Base-by-base conservation (phyloP, 1,284 basidiomycete species). In the Hemileia vastatrix region DNA sequence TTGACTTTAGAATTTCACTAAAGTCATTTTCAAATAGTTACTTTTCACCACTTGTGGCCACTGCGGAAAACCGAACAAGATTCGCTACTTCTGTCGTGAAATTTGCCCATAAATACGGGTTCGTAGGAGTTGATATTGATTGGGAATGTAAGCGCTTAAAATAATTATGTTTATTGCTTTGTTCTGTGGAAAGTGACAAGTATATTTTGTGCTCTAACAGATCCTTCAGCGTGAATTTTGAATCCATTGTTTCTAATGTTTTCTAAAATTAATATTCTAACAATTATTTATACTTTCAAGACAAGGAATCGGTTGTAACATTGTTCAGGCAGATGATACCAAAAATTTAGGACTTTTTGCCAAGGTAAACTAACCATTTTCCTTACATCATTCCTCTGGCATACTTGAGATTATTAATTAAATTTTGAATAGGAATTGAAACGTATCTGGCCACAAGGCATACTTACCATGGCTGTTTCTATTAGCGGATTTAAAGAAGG, bases 111-210 rank as follows among this genome's bases (percentile, higher is more conserved):
- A 62, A 62, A 36, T 62, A 62, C 19, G 59, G 51, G 1, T 62
- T 62, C 27, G 53, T 40, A 33, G 59, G 59, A 11, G 27, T 62
- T 27, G 52, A 62, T 50, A 45, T 62, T 24, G 59, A 62, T 49
- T 62, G 59, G 59, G 59, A 62, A 62, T 62, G 59, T 62, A 49
- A 54, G 59, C 31, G n/a, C n/a, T n/a, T n/a, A n/a, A n/a, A n/a
- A n/a, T n/a, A n/a, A n/a, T n/a, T n/a, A n/a, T n/a, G n/a, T n/a
- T n/a, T n/a, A n/a, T n/a, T n/a, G n/a, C n/a, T n/a, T n/a, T n/a
- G n/a, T n/a, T n/a, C n/a, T n/a, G n/a, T n/a, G n/a, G n/a, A n/a
- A n/a, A n/a, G n/a, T n/a, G n/a, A n/a, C n/a, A n/a, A n/a, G n/a
- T n/a, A n/a, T n/a, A n/a, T n/a, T n/a, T n/a, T n/a, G n/a, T n/a